Conservation (phyloP, 106 monocot species). For the Dendrobium chrysotoxum region DNA sequence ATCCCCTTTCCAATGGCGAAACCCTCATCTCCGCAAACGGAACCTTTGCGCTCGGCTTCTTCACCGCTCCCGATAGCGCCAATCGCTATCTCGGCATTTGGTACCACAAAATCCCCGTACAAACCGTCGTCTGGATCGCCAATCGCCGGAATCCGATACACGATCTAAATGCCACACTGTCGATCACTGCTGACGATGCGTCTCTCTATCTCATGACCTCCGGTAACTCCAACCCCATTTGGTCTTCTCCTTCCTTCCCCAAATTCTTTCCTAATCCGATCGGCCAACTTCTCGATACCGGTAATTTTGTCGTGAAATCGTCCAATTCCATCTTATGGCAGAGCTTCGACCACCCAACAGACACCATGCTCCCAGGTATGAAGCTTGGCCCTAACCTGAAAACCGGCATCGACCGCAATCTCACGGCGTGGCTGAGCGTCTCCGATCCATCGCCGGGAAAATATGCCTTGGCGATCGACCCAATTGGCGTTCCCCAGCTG, state of each 20-base stretch:
- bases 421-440: conserved; percentile 15
- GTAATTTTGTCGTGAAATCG: conserved; percentile 12
- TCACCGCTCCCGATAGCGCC: conserved; percentile 11
- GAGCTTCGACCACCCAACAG: conserved; percentile 42
- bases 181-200: conserved; percentile 2
- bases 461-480: conserved; percentile 6
- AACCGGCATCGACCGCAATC: not conserved
- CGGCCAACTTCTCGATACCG: conserved; percentile 1
- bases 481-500: not conserved
- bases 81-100: conserved; percentile 38
- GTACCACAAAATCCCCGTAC: conserved; percentile 17
- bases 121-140: conserved; percentile 28
- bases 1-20: conserved; percentile 9
- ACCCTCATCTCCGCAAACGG: conserved; percentile 23
- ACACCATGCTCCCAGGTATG: conserved; percentile 21
- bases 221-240: not conserved
- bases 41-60: conserved; percentile 41
- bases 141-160: conserved; percentile 22
- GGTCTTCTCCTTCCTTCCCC: conserved; percentile 8
- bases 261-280: not conserved
- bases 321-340: conserved; percentile 16
- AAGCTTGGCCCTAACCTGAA: not conserved
- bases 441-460: conserved; percentile 24
- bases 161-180: conserved; percentile 5
- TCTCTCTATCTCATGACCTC: conserved; percentile 11